phyloP scores from a whole-genome alignment of 2,329 filamentous ascomycete species.

The Ophiostoma sp. region DNA sequence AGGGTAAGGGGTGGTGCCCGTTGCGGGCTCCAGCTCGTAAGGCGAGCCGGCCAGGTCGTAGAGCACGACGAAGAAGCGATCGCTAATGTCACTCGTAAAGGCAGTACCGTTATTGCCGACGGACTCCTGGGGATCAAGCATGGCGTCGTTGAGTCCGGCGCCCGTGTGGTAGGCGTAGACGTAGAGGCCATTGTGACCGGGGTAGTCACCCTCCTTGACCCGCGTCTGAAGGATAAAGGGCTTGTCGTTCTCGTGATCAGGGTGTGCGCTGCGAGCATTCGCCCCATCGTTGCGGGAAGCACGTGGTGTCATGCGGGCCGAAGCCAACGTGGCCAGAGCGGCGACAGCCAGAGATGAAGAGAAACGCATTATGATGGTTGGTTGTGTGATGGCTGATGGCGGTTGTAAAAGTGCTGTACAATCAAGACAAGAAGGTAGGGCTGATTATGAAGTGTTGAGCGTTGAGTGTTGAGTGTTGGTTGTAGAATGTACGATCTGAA shows the following conservation, averaged over 20 bases:
- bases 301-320: neutral
- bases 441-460: neutral
- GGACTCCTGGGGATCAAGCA: constrained; percentile 10
- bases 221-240: constrained; percentile 11
- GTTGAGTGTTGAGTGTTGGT: too few relatives aligned
- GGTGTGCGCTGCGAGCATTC: neutral
- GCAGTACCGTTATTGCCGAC: neutral
- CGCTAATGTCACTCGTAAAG: neutral
- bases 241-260: neutral
- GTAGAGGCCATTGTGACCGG: constrained; percentile 12
- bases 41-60: constrained; percentile 15
- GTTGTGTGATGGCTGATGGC: neutral
- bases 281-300: neutral
- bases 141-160: constrained; percentile 24
- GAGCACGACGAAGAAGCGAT: constrained; percentile 7
- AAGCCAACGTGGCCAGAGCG: neutral
- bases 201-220: neutral
- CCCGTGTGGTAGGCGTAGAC: constrained; percentile 26
- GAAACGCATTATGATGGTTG: neutral
- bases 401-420: neutral
- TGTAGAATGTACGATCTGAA: neutral
- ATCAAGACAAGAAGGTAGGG: neutral
- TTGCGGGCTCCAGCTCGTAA: constrained; percentile 13
- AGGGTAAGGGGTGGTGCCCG: neutral
- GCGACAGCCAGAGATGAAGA: neutral